Evolutionary conservation across 768 basidiomycete genomes (phyloP), one percentile per base, ranked within the genome.

Genomic region (Lactifluus volemus): DNA sequence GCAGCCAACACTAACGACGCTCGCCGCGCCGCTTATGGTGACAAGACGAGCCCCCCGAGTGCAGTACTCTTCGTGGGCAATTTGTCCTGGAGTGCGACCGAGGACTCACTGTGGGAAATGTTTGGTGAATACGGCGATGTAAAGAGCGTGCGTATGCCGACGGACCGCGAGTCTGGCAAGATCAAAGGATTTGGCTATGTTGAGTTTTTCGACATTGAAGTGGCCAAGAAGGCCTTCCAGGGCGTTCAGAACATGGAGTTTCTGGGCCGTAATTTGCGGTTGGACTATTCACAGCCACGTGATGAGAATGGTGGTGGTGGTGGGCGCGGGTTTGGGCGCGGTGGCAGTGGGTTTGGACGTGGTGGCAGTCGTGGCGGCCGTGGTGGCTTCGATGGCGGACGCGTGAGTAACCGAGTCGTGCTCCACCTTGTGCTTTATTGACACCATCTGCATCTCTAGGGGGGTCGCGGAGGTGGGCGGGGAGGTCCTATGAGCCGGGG

Each of bases 151-250:
- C 84, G 94, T 58, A 76, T 99, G 53, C 93, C 94, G 34, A 97
- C 94, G 42, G 94, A 98, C 73, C 80, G 91, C 66, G 97, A 99
- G 53, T 81, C 88, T 7, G 94, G 93, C 32, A 81, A 79, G 63
- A 86, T 91, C 49, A 98, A 98, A 74, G 97, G 97, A 68, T 98
- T 96, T 74, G 97, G 86, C 21, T 98, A 98, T 74, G 89, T 99
- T 70, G 93, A 98, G 73, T 97, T 95, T 73, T 83, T 86, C 66
- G 85, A 87, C 67, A 69, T 92, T 42, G 89, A 85, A 30, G 76
- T 81, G 56, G 90, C 97, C 11, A 86, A 85, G 75, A 86, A 85
- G 70, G 96, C 96, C 3, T 82, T 84, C 62, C 84, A 81, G 67
- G 83, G 80, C 4, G 78, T 82, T 30, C 79, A 81, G 44, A 89